phyloP scores from a whole-genome alignment of 768 basidiomycete genomes.

The Hygrophorus pudorinus region DNA sequence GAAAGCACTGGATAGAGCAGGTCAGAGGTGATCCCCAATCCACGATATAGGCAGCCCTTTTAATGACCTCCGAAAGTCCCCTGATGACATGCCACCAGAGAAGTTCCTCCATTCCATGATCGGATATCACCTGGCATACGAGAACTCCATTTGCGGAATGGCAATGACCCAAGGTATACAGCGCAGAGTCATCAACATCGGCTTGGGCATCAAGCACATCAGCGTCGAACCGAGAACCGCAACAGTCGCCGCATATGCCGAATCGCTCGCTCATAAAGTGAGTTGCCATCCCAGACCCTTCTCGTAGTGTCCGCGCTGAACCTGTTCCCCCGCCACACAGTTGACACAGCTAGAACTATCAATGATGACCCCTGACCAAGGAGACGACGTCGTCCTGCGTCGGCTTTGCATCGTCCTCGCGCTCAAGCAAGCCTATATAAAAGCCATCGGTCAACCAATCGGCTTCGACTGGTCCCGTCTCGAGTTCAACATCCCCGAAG shows the following conservation, averaged over 20 bases:
- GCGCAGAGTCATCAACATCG: conserved; percentile 71
- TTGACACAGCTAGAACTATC: conserved; percentile 35
- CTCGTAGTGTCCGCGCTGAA: neutral
- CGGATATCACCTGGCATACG: conserved; percentile 64
- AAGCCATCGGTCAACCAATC: conserved; percentile 71
- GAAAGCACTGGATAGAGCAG: conserved; percentile 82
- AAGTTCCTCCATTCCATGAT: conserved; percentile 66
- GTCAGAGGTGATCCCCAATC: conserved; percentile 21
- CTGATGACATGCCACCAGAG: conserved; percentile 53
- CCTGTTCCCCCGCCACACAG: conserved; percentile 10
- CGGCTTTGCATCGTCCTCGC: conserved; percentile 71
- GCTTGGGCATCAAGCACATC: conserved; percentile 67
- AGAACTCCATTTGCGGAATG: conserved; percentile 70
- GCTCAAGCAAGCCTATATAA: conserved; percentile 74
- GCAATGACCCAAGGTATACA: conserved; percentile 74
- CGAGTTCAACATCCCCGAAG: conserved; percentile 64
- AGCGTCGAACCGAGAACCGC: conserved; percentile 52
- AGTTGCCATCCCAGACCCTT: conserved; percentile 12
- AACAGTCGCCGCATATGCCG: conserved; percentile 52
- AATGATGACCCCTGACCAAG: conserved; percentile 39
- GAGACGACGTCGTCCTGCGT: conserved; percentile 59
- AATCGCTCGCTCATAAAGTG: conserved; percentile 71
- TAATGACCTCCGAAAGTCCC: conserved; percentile 24
- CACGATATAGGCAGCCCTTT: conserved; percentile 1
- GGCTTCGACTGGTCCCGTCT: conserved; percentile 78